These are phyloP conservation scores for Leucosporidium creatinivorum DNA, from an alignment of 768 basidiomycete species.

Conservation along the genomic window DNA sequence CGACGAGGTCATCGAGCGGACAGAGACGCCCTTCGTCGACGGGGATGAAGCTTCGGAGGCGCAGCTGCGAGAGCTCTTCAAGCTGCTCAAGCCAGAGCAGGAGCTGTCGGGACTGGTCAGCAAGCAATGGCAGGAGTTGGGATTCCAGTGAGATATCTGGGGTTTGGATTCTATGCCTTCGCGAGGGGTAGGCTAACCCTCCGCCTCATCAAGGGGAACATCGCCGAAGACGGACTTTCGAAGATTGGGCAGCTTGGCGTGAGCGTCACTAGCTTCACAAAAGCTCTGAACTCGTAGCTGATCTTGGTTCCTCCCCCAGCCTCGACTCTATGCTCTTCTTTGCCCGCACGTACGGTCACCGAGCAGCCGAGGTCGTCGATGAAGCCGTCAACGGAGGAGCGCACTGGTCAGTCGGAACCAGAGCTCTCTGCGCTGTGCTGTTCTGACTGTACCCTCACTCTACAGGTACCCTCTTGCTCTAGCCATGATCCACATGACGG, in stretches of 20 bases:
- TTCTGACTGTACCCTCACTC: neutral
- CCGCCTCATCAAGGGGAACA: no score
- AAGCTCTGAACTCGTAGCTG: no score
- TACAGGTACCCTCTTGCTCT: slow-evolving; percentile 30
- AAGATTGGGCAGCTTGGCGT: slow-evolving; percentile 22
- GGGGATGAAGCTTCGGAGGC: neutral
- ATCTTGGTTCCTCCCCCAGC: neutral
- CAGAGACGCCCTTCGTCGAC: neutral
- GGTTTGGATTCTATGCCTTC: no score
- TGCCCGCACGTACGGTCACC: slow-evolving; percentile 6
- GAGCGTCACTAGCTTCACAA: neutral
- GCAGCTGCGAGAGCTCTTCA: slow-evolving; percentile 11
- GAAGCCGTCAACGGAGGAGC: slow-evolving; percentile 24
- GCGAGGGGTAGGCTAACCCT: no score
- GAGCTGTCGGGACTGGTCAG: neutral
- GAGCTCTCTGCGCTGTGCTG: no score
- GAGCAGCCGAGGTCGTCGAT: slow-evolving; percentile 21
- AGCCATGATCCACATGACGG: slow-evolving; percentile 28
- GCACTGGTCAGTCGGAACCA: slow-evolving; percentile 10
- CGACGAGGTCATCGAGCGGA: neutral
- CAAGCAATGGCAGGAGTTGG: slow-evolving; percentile 32
- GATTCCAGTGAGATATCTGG: slow-evolving; percentile 24
- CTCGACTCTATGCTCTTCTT: slow-evolving; percentile 20
- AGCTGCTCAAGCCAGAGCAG: slow-evolving; percentile 9
- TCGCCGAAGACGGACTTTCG: slow-evolving; percentile 25